Base-by-base conservation (phyloP, 352 stramenopile species). In the Phytopythium vexans region DNA sequence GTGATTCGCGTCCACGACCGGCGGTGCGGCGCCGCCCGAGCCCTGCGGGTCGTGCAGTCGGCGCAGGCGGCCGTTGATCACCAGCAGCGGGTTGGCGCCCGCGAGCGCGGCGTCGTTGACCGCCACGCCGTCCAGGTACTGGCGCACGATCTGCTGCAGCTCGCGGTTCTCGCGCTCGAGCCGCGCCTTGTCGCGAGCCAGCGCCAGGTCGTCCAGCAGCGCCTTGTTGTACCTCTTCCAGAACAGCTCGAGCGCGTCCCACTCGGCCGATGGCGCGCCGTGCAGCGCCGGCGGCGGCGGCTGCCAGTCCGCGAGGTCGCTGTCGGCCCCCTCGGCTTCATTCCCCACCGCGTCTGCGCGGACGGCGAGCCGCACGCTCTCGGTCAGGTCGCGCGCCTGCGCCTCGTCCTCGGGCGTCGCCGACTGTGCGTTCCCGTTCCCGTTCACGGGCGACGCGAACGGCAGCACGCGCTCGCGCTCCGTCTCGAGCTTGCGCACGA, bases 151-250 rank as follows among this genome's bases (percentile, higher is more conserved):
- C 12, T 75, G 77, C 66, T 97, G 86, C 6, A 98, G 72, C 53
- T 97, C 80, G 12, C 74, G 61, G 70, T 98, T 97, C 61, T 97
- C 92, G 36, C 70, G 68, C 43, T 92, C 83, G 14, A 96, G 68
- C 6, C 82, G 72, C 45, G 85, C 76, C 44, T 94, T 89, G 60
- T 97, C 91, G 8, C 81, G 88, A 59, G 95, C 71, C 31, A 98
- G 86, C 14, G 84, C 88, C 33, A 98, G 50, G 39, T 96, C 90
- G 60, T 98, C 92, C 0, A 98, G 72, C 46, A 97, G 60, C 10
- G 93, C 92, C 62, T 97, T 97, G 77, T 98, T 98, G 75, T 96
- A 97, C 10, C 94, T 92, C 62, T 97, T 93, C 83, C 92, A 97
- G 70, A 98, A 98, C 21, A 91, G 67, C 57, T 95, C 88, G 27